Evolutionary conservation across 805 yeast species (phyloP).

Genomic region (Wickerhamomyces sydowiorum): DNA sequence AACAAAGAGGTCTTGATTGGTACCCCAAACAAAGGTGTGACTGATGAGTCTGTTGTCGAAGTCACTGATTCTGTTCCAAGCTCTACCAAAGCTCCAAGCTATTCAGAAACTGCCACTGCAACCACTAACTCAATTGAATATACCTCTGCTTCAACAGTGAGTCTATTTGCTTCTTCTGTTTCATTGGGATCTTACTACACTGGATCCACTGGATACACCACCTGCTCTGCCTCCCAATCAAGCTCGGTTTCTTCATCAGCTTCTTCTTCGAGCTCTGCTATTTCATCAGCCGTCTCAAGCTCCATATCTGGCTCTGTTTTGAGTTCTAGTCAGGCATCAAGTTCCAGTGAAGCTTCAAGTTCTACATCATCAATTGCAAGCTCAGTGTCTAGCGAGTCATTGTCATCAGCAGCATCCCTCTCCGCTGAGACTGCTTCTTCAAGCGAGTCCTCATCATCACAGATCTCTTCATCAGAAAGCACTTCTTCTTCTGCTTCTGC

Average conservation of each 20-base stretch:
- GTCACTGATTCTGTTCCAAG: constrained; percentile 1
- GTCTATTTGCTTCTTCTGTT: constrained; percentile 3
- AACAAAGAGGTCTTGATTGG: constrained; percentile 11
- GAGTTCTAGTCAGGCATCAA: background rate
- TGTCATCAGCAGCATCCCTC: background rate
- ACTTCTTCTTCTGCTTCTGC: background rate
- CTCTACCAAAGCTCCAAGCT: constrained; percentile 1
- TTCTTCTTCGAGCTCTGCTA: background rate
- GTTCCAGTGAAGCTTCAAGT: constrained; percentile 1
- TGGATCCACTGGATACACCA: constrained; percentile 5
- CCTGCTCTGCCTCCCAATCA: background rate
- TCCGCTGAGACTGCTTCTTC: constrained; percentile 11
- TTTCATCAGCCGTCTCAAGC: background rate
- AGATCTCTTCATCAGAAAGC: background rate
- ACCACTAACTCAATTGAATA: background rate
- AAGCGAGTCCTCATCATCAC: background rate
- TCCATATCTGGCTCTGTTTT: background rate
- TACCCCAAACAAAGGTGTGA: background rate
- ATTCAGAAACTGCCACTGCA: background rate
- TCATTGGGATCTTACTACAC: constrained; percentile 3
- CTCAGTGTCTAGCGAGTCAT: background rate
- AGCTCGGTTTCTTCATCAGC: background rate
- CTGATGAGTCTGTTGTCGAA: background rate
- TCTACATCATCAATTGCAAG: background rate
- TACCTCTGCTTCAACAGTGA: constrained; percentile 3